Conservation (phyloP, 352 stramenopile species). For the Saprolegnia diclina region DNA sequence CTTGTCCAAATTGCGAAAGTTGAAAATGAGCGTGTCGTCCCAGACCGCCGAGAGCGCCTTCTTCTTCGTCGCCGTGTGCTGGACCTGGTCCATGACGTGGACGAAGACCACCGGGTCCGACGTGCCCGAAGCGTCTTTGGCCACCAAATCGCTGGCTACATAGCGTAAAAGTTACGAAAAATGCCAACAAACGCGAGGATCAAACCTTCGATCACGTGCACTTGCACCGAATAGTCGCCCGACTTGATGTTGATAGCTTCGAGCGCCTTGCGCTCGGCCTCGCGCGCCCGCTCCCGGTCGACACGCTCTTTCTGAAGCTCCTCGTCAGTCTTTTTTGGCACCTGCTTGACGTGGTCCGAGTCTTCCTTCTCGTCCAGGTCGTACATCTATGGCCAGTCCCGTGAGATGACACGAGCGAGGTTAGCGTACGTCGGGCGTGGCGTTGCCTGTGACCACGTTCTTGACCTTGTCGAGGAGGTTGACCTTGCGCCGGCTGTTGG, state of each 20-base stretch:
- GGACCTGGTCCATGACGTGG: constrained; percentile 75
- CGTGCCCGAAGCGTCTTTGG: constrained; percentile 79
- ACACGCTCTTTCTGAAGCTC: constrained; percentile 58
- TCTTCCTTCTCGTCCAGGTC: constrained; percentile 38
- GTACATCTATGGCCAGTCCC: constrained; percentile 24
- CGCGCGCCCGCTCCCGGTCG: constrained; percentile 62
- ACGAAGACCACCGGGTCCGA: constrained; percentile 89
- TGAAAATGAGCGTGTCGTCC: constrained; percentile 74
- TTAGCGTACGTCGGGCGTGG: constrained; percentile 22
- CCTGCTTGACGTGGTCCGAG: constrained; percentile 35
- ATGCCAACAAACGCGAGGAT: neutral
- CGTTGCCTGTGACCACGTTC: constrained; percentile 16
- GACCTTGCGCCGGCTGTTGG: constrained; percentile 5
- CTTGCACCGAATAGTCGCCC: constrained; percentile 80
- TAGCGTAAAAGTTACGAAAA: neutral
- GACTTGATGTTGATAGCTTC: constrained; percentile 75
- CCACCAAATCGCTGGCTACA: constrained; percentile 66
- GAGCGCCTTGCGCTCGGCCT: constrained; percentile 61
- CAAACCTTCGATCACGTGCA: constrained; percentile 77
- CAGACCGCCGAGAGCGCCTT: constrained; percentile 78
- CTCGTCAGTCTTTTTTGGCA: constrained; percentile 54
- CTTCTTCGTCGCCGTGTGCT: constrained; percentile 76
- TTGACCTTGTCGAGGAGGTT: neutral
- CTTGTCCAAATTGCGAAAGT: constrained; percentile 67
- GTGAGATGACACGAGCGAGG: neutral